Conservation (phyloP, 257 asterid genomes). For the Solanum paucissectum region DNA sequence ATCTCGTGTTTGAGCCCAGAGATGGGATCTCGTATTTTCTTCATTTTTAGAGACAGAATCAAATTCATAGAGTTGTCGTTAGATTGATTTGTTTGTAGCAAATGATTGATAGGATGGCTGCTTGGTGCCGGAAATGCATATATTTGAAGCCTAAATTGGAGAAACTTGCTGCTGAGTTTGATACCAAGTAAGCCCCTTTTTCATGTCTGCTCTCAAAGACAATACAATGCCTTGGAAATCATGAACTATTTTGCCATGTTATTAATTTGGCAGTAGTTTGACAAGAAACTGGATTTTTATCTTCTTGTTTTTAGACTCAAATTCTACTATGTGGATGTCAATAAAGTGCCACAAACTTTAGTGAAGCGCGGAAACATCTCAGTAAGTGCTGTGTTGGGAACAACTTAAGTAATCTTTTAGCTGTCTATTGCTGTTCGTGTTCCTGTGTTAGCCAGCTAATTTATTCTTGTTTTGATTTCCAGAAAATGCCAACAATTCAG, state of each 20-base stretch:
- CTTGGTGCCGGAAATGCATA: slow-evolving; percentile 97
- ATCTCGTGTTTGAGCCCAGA: neutral
- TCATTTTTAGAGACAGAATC: neutral
- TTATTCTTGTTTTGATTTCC: neutral
- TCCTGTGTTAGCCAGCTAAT: neutral
- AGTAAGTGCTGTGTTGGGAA: slow-evolving; percentile 23
- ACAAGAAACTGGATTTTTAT: neutral
- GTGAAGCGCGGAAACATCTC: slow-evolving; percentile 81
- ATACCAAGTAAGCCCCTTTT: slow-evolving; percentile 45
- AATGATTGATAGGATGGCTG: slow-evolving; percentile 65
- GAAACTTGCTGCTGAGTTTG: slow-evolving; percentile 76
- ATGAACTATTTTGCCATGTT: neutral
- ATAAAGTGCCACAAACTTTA: slow-evolving; percentile 69
- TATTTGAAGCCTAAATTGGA: slow-evolving; percentile 83
- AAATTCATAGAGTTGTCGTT: neutral
- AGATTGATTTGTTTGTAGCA: neutral
- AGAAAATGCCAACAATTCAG: slow-evolving; percentile 99
- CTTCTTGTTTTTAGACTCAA: slow-evolving; percentile 30
- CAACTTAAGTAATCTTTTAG: neutral
- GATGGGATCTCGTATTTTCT: neutral
- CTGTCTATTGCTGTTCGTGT: neutral
- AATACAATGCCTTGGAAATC: neutral
- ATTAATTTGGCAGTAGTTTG: neutral
- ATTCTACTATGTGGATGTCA: slow-evolving; percentile 75
- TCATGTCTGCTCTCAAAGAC: neutral